Evolutionary conservation across 2,329 filamentous ascomycete genomes (phyloP).

Genomic region (Diplodia corticola): DNA sequence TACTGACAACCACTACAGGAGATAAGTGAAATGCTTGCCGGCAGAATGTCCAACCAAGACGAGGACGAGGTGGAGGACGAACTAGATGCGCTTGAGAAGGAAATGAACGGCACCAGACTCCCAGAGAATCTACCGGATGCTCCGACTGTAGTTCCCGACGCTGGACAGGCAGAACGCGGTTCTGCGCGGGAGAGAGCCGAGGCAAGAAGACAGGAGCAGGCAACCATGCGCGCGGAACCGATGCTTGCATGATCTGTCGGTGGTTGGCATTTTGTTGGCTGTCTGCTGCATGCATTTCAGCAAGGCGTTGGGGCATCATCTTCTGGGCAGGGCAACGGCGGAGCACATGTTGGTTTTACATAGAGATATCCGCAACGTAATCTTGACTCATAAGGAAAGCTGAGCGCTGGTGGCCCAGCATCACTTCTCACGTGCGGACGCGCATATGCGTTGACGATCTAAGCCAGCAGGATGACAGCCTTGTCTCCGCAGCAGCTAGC

Average conservation of each 20-base stretch:
- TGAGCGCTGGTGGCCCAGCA: background rate
- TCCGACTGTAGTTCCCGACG: conserved; percentile 36
- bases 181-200: conserved; percentile 36
- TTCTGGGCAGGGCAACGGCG: background rate
- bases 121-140: conserved; percentile 46
- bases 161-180: conserved; percentile 31
- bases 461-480: background rate
- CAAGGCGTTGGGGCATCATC: conserved; percentile 14
- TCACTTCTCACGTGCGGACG: background rate
- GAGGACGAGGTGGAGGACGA: conserved; percentile 98
- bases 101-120: conserved; percentile 50
- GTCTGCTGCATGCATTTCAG: conserved; percentile 23
- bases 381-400: background rate
- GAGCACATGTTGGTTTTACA: background rate
- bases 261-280: conserved; percentile 1
- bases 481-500: background rate
- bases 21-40: conserved; percentile 85
- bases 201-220: conserved; percentile 36
- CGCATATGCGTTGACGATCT: conserved; percentile 2
- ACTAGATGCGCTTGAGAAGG: conserved; percentile 74
- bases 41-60: conserved; percentile 87
- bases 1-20: conserved; percentile 58
- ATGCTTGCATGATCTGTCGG: conserved; percentile 36
- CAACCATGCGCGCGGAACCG: conserved; percentile 34
- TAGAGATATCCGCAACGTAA: conserved; percentile 18